Base-by-base conservation (phyloP, 2,329 filamentous ascomycete genomes). In the Albophoma yamanashiensis region DNA sequence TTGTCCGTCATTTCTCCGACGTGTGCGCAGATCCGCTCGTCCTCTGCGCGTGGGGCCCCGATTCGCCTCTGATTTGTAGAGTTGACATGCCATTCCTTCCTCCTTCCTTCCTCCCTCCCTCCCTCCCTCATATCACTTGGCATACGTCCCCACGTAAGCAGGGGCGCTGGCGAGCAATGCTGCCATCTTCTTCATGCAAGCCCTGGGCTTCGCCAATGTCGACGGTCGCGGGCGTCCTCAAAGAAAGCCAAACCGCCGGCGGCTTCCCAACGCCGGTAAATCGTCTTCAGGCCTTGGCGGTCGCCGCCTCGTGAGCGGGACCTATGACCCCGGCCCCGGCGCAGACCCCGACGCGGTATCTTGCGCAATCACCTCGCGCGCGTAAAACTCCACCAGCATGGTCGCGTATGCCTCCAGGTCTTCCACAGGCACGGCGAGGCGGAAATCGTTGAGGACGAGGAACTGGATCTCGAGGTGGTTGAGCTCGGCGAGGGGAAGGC, bases 301-400 rank as follows among this genome's bases (percentile, higher is more conserved):
- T 53, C 50, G 50, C 50, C 50, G 50, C 50, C 17, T 36, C 31
- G 50, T 17, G 7, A 4, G 50, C 11, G 5, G 12, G 17, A 36
- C 20, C 34, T 40, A 40, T 40, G 55, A 38, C 11, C 12, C 60
- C 31, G 59, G 40, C 25, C 4, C 52, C 5, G 58, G 14, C 15
- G 27, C 40, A 15, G 43, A 25, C 43, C 22, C 43, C 22, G 43
- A 25, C 9, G 1, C 55, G 15, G 62, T 56, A 58, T 66, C 65
- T 58, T 68, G 68, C 4, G 67, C 65, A 34, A 96, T 84, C 20
- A 97, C 88, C 72, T 99, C 94, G 59, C 93, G 83, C 0, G 92
- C 93, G 70, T 97, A 99, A 70, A 97, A 99, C 70, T 97, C 93
- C 20, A 99, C 94, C 15, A 99, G 80, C 93, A 97, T 97, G 1